phyloP scores from a whole-genome alignment of 306 rosid species.

The Purshia tridentata region DNA sequence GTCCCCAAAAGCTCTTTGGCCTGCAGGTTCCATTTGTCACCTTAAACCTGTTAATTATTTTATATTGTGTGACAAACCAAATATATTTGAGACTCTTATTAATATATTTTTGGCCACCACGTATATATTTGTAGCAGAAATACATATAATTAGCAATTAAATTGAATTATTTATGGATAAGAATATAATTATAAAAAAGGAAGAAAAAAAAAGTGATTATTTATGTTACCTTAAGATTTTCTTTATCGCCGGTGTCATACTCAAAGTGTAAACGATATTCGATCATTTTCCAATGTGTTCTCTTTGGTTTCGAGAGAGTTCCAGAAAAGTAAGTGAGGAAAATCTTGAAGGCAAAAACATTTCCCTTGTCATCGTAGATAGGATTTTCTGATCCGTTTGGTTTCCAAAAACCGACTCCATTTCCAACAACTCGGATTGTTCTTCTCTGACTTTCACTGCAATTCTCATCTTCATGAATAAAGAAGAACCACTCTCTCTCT shows the following conservation, averaged over 20 bases:
- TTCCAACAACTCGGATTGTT: conserved; percentile 15
- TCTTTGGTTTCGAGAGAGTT: neutral
- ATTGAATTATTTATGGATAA: too few relatives aligned
- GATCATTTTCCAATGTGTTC: conserved; percentile 21
- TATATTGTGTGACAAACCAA: too few relatives aligned
- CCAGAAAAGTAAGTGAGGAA: conserved; percentile 17
- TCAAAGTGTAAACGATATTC: conserved; percentile 3
- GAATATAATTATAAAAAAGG: too few relatives aligned
- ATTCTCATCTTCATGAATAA: neutral
- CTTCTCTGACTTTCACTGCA: neutral
- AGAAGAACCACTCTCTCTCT: conserved; percentile 27
- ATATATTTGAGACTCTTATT: too few relatives aligned
- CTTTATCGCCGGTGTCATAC: neutral
- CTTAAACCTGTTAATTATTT: too few relatives aligned
- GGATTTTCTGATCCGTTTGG: conserved; percentile 4
- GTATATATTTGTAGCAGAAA: too few relatives aligned
- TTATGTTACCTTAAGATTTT: too few relatives aligned
- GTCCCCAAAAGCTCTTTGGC: too few relatives aligned
- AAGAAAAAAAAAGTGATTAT: too few relatives aligned
- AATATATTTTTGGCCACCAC: too few relatives aligned
- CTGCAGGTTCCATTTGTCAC: too few relatives aligned
- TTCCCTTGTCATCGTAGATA: conserved; percentile 2
- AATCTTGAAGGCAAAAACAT: conserved; percentile 11
- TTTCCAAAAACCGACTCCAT: conserved; percentile 24
- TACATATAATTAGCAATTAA: too few relatives aligned